Evolutionary conservation across 2,329 filamentous ascomycete genomes (phyloP).

Genomic region (Colletotrichum chlorophyti): DNA sequence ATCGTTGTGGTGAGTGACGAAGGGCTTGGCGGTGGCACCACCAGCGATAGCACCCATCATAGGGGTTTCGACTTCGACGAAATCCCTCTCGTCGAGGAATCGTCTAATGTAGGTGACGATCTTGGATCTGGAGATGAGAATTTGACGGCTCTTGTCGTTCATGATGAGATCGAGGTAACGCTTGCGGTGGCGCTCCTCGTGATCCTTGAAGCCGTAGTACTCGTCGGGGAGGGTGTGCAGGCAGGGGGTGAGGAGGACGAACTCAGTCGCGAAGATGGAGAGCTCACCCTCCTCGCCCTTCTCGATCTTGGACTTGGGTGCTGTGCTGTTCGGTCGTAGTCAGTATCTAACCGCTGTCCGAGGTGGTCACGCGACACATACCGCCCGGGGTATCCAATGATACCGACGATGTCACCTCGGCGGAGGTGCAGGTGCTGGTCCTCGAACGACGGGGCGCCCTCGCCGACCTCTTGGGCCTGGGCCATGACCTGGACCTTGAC

Average conservation of each 20-base stretch:
- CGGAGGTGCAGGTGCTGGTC: constrained; percentile 89
- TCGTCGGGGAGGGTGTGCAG: constrained; percentile 89
- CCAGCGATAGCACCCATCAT: constrained; percentile 98
- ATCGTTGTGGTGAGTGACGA: constrained; percentile 96
- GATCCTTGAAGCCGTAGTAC: constrained; percentile 94
- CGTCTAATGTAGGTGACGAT: constrained; percentile 88
- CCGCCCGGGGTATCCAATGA: constrained; percentile 78
- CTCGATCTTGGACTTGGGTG: constrained; percentile 86
- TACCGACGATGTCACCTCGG: constrained; percentile 90
- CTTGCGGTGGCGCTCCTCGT: constrained; percentile 91
- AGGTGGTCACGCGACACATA: constrained; percentile 4
- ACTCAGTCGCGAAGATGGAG: constrained; percentile 88
- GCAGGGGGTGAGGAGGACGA: constrained; percentile 87
- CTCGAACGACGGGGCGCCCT: constrained; percentile 73
- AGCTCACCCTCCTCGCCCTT: constrained; percentile 85
- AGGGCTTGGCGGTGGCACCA: constrained; percentile 93
- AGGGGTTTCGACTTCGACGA: constrained; percentile 93
- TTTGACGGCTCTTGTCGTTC: constrained; percentile 85
- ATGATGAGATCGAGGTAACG: constrained; percentile 96
- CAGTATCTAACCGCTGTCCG: neutral
- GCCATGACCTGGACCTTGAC: constrained; percentile 89
- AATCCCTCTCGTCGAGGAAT: constrained; percentile 88
- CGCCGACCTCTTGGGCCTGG: constrained; percentile 79
- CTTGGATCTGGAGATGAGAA: constrained; percentile 85
- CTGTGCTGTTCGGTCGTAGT: constrained; percentile 59